Evolutionary conservation across 2,329 filamentous ascomycete species (phyloP), one percentile per base, ranked within the genome.

Genomic region (Alternaria sp.): DNA sequence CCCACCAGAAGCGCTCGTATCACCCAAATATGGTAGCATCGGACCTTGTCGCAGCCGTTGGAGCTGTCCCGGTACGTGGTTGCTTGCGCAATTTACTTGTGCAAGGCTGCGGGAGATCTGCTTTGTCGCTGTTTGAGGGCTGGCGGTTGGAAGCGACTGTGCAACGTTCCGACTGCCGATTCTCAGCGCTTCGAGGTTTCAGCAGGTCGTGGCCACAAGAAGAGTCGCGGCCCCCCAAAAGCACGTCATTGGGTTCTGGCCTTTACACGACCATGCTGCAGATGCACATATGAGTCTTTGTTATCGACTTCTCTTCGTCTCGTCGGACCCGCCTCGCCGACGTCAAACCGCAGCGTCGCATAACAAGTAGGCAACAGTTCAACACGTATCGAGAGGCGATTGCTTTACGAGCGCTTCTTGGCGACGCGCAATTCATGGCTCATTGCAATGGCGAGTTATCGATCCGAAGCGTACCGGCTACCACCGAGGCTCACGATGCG

Each of bases 1-100:
- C 60, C 67, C 72, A 69, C 72, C 58, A 64, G 60, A 73, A 65
- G 66, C 73, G 72, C 73, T 69, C 49, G 71, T 73, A 55, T 66
- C 59, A 70, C 69, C 66, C 65, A 68, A 63, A 71, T 63, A 57
- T 67, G 66, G 66, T 55, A 64, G 45, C 34, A 36, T 60, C 57
- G 54, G 61, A 53, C 55, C 57, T 57, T 57, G 59, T 43, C 60
- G 46, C 57, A 55, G 28, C 63, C 65, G 60, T 62, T 60, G n/a
- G 50, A 36, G 38, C 28, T 20, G 44, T 45, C 59, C 60, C 59
- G 59, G 60, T 65, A 61, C 59, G 62, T 60, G 58, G 55, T 48
- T 64, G 54, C 46, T 58, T 68, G 63, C 58, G 63, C 61, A 60
- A 66, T 63, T 34, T 58, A 41, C 36, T 57, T 62, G 51, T 62